Conservation (phyloP, 2,329 filamentous ascomycete genomes). For the Exophiala aquamarina region DNA sequence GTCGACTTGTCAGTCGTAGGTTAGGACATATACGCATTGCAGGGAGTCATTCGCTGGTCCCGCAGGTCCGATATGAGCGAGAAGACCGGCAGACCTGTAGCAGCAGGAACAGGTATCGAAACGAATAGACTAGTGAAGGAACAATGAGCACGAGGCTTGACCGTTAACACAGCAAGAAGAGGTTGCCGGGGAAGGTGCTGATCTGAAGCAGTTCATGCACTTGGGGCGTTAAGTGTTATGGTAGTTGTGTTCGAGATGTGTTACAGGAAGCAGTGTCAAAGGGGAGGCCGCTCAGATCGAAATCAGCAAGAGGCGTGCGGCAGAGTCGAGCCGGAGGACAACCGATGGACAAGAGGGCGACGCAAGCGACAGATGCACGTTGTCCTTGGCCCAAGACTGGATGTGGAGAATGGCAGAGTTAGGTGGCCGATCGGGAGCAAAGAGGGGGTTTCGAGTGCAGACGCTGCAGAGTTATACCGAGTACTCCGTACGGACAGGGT, state of each 20-base stretch:
- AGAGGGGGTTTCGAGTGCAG: conserved; percentile 11
- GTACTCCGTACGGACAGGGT: no score
- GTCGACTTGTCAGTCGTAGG: conserved; percentile 9
- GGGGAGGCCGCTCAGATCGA: conserved; percentile 18
- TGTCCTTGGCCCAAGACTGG: conserved; percentile 5
- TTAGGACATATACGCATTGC: conserved; percentile 16
- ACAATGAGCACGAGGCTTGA: not conserved
- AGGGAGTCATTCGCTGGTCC: no score
- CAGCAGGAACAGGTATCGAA: no score
- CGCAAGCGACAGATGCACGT: conserved; percentile 8
- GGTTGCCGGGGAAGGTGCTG: not conserved
- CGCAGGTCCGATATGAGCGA: no score
- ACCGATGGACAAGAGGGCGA: conserved; percentile 2
- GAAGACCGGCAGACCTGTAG: no score
- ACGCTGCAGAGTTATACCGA: no score
- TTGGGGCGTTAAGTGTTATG: conserved; percentile 12
- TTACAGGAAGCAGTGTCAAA: conserved; percentile 15
- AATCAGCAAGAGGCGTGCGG: conserved; percentile 20
- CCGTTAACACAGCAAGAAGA: not conserved
- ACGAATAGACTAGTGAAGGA: no score
- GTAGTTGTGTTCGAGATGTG: conserved; percentile 19
- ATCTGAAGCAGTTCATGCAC: not conserved
- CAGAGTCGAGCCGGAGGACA: no score
- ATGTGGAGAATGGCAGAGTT: conserved; percentile 2
- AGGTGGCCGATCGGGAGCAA: not conserved